These are phyloP conservation scores for Scedosporium boydii DNA, from an alignment of 2,329 filamentous ascomycete genomes.

Conservation along the genomic window DNA sequence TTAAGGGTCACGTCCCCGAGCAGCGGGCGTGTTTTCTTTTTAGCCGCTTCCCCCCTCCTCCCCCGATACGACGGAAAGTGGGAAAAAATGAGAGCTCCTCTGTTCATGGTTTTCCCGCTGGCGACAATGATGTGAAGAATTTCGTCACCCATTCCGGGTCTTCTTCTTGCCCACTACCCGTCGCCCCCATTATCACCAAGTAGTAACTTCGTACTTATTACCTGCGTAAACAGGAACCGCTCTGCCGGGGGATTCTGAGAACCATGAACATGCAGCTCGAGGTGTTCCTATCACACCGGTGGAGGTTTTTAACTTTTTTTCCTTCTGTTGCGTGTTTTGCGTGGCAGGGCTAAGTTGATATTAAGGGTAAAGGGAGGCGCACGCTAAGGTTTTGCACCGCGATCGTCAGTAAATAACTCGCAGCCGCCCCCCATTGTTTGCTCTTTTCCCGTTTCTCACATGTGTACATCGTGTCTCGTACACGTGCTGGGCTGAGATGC, in stretches of 20 bases:
- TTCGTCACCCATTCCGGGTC: not conserved
- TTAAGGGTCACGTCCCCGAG: not conserved
- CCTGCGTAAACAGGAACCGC: not conserved
- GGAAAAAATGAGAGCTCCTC: not conserved
- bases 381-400: not conserved
- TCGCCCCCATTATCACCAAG: no score
- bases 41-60: not conserved
- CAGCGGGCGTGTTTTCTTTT: not conserved
- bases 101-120: not conserved
- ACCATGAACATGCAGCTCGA: not conserved
- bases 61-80: not conserved
- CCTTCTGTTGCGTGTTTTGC: not conserved
- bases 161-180: not conserved
- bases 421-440: no score
- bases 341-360: not conserved
- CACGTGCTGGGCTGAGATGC: not conserved
- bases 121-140: not conserved
- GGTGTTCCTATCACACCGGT: not conserved
- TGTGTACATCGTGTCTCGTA: not conserved
- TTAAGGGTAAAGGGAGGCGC: not conserved
- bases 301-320: not conserved
- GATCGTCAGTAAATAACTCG: not conserved
- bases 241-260: not conserved
- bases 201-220: no score
- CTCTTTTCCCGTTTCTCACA: not conserved